phyloP scores from a whole-genome alignment of 148 eudicot genomes.

The Vaccinium vitisidaea region DNA sequence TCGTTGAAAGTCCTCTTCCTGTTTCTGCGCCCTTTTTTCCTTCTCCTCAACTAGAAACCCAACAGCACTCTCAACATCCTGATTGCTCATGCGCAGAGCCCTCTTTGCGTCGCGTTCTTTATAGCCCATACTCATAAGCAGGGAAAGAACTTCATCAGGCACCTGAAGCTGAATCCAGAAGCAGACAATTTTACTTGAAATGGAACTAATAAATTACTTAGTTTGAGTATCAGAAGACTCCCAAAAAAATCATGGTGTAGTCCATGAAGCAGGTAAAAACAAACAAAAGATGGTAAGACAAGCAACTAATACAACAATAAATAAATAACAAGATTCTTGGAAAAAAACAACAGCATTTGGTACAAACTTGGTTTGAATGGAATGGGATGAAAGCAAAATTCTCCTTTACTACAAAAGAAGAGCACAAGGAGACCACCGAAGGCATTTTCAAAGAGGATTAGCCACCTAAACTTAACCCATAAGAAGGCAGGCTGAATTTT shows the following conservation, averaged over 20 bases:
- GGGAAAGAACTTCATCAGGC: slow-evolving; percentile 77
- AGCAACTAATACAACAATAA: background rate
- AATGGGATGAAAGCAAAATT: background rate
- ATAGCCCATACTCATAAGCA: slow-evolving; percentile 85
- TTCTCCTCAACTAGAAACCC: slow-evolving; percentile 76
- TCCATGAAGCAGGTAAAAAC: background rate
- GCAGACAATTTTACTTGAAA: slow-evolving; percentile 9
- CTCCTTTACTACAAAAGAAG: no score
- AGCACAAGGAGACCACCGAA: background rate
- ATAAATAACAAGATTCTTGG: background rate
- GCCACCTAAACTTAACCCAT: background rate
- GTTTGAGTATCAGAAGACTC: no score
- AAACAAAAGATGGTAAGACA: background rate
- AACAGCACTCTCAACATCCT: slow-evolving; percentile 66
- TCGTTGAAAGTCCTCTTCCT: slow-evolving; percentile 58
- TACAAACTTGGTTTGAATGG: background rate
- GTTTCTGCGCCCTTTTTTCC: slow-evolving; percentile 49
- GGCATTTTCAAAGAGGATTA: background rate
- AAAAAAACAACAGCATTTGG: background rate
- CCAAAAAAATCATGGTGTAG: background rate
- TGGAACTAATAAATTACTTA: background rate
- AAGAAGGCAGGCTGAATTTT: background rate
- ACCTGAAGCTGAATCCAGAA: slow-evolving; percentile 79
- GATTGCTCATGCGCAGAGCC: slow-evolving; percentile 80
- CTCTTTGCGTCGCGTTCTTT: slow-evolving; percentile 66